Conservation (phyloP, 192 early-diverging fungal species). For the Entomortierella lignicola region DNA sequence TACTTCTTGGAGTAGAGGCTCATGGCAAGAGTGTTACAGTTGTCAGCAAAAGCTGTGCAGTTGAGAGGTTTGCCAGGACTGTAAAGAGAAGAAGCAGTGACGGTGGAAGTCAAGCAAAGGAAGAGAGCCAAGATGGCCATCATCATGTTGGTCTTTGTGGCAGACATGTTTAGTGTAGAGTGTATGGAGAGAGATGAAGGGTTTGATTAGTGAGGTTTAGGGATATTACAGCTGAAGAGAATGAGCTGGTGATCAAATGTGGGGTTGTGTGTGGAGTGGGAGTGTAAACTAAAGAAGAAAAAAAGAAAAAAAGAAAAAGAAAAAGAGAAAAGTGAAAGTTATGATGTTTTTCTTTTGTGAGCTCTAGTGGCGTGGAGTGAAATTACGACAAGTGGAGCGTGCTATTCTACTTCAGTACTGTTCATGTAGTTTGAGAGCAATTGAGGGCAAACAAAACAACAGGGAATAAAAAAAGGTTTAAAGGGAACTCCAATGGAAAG, state of each 20-base stretch:
- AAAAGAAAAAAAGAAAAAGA: conserved; percentile 1
- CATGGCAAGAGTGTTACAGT: conserved; percentile 11
- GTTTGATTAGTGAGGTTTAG: neutral
- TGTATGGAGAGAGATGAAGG: neutral
- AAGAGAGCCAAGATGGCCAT: conserved; percentile 42
- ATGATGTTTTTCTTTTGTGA: neutral
- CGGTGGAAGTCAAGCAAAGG: conserved; percentile 33
- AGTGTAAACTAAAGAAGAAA: conserved; percentile 16
- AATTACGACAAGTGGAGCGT: conserved; percentile 7
- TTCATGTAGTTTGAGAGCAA: conserved; percentile 1
- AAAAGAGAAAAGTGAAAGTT: neutral
- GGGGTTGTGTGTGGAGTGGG: conserved; percentile 26
- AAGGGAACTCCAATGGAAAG: neutral
- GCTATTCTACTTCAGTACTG: neutral
- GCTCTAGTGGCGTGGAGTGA: neutral
- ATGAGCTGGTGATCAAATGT: neutral
- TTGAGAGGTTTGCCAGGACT: conserved; percentile 34
- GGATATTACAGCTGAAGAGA: neutral
- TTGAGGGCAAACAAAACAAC: neutral
- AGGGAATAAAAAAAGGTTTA: neutral
- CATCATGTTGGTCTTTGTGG: conserved; percentile 32
- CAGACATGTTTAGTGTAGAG: conserved; percentile 14
- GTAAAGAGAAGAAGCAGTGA: conserved; percentile 23
- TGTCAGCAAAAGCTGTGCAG: conserved; percentile 21
- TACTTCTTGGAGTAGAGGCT: conserved; percentile 1